Evolutionary conservation across 768 basidiomycete species (phyloP).

Genomic region (Hericium rajendrae): DNA sequence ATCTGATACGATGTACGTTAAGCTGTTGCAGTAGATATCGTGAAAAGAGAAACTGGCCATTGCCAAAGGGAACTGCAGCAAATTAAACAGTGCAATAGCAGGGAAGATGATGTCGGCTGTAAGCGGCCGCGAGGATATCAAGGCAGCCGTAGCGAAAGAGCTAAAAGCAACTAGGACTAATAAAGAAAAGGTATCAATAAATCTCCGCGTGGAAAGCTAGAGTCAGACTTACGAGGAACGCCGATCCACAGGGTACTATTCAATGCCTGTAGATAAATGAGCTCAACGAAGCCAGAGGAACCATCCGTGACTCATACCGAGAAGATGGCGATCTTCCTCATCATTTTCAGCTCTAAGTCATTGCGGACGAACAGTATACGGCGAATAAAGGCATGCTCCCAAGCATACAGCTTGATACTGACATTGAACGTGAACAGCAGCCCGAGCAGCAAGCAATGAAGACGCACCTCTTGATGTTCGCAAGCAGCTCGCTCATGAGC

Average conservation of each 20-base stretch:
- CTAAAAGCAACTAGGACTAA: conserved; percentile 69
- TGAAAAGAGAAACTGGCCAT: conserved; percentile 41
- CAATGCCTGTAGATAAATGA: conserved; percentile 32
- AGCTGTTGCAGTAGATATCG: not conserved
- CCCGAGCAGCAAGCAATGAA: too few relatives aligned
- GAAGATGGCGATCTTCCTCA: conserved; percentile 72
- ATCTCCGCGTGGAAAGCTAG: not conserved
- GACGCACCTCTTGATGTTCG: conserved; percentile 74
- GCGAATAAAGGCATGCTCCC: conserved; percentile 86
- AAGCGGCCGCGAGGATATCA: conserved; percentile 52
- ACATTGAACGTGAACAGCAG: not conserved
- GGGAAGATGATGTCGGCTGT: conserved; percentile 94
- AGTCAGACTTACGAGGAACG: conserved; percentile 37
- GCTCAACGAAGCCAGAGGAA: not conserved
- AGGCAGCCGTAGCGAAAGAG: conserved; percentile 68
- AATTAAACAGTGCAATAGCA: conserved; percentile 84
- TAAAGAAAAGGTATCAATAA: conserved; percentile 4
- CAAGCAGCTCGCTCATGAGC: conserved; percentile 88
- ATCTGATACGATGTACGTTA: not conserved
- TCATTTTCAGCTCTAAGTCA: conserved; percentile 70
- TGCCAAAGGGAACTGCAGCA: conserved; percentile 77
- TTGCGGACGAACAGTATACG: conserved; percentile 76
- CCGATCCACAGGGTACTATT: conserved; percentile 59
- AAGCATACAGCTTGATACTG: conserved; percentile 87
- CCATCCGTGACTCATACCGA: conserved; percentile 37